phyloP scores from a whole-genome alignment of 768 basidiomycete genomes.

The Amanita brunnescens region DNA sequence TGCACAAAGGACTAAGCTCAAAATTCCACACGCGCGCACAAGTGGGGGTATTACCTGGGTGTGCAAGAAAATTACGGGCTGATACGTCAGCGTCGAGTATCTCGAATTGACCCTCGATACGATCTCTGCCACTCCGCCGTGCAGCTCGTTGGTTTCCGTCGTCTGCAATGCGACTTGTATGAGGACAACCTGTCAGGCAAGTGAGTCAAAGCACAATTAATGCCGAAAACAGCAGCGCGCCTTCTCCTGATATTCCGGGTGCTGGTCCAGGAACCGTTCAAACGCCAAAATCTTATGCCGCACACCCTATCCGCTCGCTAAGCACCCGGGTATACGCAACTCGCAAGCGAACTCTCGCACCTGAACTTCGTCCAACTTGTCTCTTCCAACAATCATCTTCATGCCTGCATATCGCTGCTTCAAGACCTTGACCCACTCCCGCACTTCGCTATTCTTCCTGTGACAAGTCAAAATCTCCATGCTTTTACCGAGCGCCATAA shows the following conservation, averaged over 20 bases:
- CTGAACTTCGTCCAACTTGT: conserved; percentile 85
- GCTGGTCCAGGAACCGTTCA: conserved; percentile 68
- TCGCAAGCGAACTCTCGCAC: conserved; percentile 15
- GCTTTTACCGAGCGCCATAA: neutral
- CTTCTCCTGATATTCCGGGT: conserved; percentile 76
- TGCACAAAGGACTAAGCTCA: neutral
- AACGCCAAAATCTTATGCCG: conserved; percentile 79
- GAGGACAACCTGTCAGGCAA: conserved; percentile 48
- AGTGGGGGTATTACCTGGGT: conserved; percentile 34
- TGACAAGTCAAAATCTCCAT: neutral
- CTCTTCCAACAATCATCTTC: conserved; percentile 81
- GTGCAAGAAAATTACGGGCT: conserved; percentile 80
- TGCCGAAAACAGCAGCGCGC: conserved; percentile 20
- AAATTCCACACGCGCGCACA: neutral
- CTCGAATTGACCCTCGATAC: conserved; percentile 77
- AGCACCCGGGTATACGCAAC: neutral
- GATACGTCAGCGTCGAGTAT: conserved; percentile 80
- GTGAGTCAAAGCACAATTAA: neutral
- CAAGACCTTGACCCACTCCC: conserved; percentile 75
- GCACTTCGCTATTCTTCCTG: conserved; percentile 68
- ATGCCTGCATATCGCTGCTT: conserved; percentile 76
- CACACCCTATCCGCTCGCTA: conserved; percentile 41
- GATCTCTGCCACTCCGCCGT: conserved; percentile 64
- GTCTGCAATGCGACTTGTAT: conserved; percentile 86
- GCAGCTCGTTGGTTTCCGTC: conserved; percentile 64